Base-by-base conservation (phyloP, 1,284 basidiomycete species). In the Sutorius eximius region DNA sequence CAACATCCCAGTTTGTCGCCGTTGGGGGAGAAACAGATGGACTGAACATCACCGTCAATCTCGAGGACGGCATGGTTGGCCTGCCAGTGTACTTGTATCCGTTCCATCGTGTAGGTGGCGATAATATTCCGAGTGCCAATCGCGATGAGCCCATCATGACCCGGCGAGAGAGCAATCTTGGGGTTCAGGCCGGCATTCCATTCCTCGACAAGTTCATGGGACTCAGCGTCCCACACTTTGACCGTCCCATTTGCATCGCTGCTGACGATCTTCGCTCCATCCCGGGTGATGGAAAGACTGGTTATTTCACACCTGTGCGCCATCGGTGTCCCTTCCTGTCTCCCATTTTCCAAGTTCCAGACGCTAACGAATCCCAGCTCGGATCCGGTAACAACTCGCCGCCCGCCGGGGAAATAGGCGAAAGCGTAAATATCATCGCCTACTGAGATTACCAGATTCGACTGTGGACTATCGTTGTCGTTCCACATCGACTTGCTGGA, bases 21-120 rank as follows among this genome's bases (percentile, higher is more conserved):
- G 1, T 52, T 24, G 0, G 61, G 60, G 44, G 61, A 58, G 34
- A 60, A 60, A 8, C 13, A 51, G 10, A 51, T 1, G 16, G 47
- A 18, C 3, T 0, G 11, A 2, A n/a, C 7, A 3, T 0, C 3
- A 5, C 5, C 12, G 8, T 22, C 7, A 1, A 27, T 6, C 24
- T 27, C 6, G 24, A 22, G 3, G 15, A 59, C 47, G 16, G 5
- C 2, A 6, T 16, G 6, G 4, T 32, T 8, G 20, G 29, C 24
- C 11, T 9, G 18, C 24, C 24, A 27, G 24, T 27, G 24, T 27
- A 27, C 24, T 27, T 5, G 24, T 5, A 0, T 16, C 8, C 42
- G 37, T 3, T 36, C 11, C 3, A 38, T 34, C 11, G 32, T 41
- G n/a, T 49, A 41, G 12, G 51, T 3, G 11, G 4, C 2, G 1